Evolutionary conservation across 1,284 basidiomycete genomes (phyloP).

Genomic region (Cutaneotrichosporon cutaneum): DNA sequence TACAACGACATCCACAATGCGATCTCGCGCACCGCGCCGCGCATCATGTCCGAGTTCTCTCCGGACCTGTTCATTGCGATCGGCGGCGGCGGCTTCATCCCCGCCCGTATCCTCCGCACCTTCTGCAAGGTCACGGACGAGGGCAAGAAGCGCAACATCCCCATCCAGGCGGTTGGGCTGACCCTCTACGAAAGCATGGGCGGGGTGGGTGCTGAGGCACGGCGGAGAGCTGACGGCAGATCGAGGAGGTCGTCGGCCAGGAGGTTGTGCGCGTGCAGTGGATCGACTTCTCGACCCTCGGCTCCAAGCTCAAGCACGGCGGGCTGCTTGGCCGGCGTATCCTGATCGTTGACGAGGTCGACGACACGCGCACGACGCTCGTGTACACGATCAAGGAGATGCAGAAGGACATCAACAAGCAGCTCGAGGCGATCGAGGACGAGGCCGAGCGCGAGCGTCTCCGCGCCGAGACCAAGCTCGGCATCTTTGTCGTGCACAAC

Average conservation of each 20-base stretch:
- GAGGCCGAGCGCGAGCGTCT: slow-evolving; percentile 69
- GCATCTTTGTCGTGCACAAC: slow-evolving; percentile 92
- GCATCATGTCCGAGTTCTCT: slow-evolving; percentile 51
- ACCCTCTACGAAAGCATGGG: slow-evolving; percentile 85
- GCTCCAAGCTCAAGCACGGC: slow-evolving; percentile 46
- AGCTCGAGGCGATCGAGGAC: slow-evolving; percentile 61
- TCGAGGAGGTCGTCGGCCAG: slow-evolving; percentile 72
- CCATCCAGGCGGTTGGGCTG: slow-evolving; percentile 85
- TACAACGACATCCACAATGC: slow-evolving; percentile 54
- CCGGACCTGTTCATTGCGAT: slow-evolving; percentile 51
- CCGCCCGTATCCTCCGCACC: slow-evolving; percentile 87
- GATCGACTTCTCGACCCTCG: slow-evolving; percentile 60
- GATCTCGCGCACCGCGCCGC: slow-evolving; percentile 45
- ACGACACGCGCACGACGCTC: slow-evolving; percentile 87
- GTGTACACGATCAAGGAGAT: slow-evolving; percentile 87
- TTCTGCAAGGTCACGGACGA: slow-evolving; percentile 70
- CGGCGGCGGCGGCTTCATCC: slow-evolving; percentile 76
- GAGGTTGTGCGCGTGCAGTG: slow-evolving; percentile 90
- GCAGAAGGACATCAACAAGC: slow-evolving; percentile 76
- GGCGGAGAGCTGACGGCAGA: slow-evolving; percentile 36
- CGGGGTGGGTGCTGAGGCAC: slow-evolving; percentile 53
- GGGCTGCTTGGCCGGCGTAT: slow-evolving; percentile 72
- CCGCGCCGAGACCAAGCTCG: slow-evolving; percentile 68
- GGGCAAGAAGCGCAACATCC: slow-evolving; percentile 70
- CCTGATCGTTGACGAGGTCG: slow-evolving; percentile 89